A percentile compares a stretch with the other conserved stretches of the same genome.
Evolutionary conservation across 169 alveolate species (phyloP).

Genomic region (Babesia caballi): DNA sequence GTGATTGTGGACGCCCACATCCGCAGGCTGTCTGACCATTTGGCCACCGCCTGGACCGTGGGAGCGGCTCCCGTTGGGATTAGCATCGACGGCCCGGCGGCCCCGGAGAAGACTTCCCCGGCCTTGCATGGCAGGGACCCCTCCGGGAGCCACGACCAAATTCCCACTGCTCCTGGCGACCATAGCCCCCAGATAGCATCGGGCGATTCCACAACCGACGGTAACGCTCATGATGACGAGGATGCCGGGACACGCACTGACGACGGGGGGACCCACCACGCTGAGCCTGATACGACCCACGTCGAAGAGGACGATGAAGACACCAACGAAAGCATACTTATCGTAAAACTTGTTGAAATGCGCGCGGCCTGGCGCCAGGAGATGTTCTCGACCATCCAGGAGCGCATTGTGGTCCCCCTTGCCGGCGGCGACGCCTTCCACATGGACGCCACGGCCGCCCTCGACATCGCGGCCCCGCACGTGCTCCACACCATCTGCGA

Average conservation of each 20-base stretch:
- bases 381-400: not conserved
- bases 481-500: not conserved
- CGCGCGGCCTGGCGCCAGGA: not conserved
- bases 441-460: not conserved
- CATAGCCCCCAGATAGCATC: too few species aligned
- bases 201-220: not conserved
- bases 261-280: not conserved
- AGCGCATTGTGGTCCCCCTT: constrained; percentile 6
- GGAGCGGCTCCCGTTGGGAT: not conserved
- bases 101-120: not conserved
- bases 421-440: not conserved
- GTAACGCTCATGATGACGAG: not conserved
- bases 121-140: not conserved
- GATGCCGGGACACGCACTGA: not conserved
- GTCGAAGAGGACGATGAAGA: not conserved
- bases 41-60: constrained; percentile 4
- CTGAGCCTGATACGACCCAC: not conserved
- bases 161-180: too few species aligned
- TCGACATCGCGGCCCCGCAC: constrained; percentile 14
- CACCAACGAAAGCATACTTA: not conserved
- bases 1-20: not conserved
- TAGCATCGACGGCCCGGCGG: not conserved
- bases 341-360: not conserved
- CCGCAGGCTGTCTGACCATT: not conserved
- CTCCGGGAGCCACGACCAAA: not conserved